A percentile compares a stretch with the other conserved stretches of the same genome.
Conservation (phyloP, 495 filamentous ascomycete genomes). For the Penicillium verhagenii region DNA sequence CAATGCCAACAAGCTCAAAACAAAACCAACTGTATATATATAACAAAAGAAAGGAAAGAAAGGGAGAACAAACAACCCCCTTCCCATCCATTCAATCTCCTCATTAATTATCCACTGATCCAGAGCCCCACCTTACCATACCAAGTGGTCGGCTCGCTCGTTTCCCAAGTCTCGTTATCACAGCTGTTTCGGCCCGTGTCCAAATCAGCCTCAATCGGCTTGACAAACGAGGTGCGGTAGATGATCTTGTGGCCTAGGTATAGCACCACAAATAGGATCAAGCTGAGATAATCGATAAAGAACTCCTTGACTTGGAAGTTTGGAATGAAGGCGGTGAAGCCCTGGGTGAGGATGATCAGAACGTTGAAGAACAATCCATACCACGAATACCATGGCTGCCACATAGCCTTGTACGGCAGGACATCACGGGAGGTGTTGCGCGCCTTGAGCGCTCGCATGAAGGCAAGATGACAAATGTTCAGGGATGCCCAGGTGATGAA, state of each 20-base stretch:
- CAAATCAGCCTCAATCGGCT: constrained; percentile 46
- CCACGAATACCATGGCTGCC: constrained; percentile 59
- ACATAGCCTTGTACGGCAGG: constrained; percentile 57
- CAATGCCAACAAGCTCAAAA: constrained; percentile 6
- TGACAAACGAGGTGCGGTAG: constrained; percentile 41
- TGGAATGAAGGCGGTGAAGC: constrained; percentile 66
- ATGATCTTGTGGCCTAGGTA: constrained; percentile 59
- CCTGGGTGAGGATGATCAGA: constrained; percentile 66
- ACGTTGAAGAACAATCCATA: constrained; percentile 64
- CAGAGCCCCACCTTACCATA: constrained; percentile 29
- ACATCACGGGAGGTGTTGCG: constrained; percentile 56
- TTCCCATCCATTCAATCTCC: no score
- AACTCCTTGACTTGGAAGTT: constrained; percentile 56
- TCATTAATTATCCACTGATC: constrained; percentile 19
- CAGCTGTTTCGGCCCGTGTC: constrained; percentile 41
- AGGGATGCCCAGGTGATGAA: constrained; percentile 66
- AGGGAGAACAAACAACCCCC: no score
- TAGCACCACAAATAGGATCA: constrained; percentile 60
- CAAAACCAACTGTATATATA: background rate
- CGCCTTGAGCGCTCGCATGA: constrained; percentile 57
- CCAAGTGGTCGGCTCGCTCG: constrained; percentile 40
- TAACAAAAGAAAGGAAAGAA: constrained; percentile 3
- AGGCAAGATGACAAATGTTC: constrained; percentile 58
- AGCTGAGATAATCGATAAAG: constrained; percentile 60
- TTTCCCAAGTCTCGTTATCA: constrained; percentile 48